Evolutionary conservation across 345 rosid species (phyloP), one percentile per base, ranked within the genome.

Genomic region (Salix exigua): DNA sequence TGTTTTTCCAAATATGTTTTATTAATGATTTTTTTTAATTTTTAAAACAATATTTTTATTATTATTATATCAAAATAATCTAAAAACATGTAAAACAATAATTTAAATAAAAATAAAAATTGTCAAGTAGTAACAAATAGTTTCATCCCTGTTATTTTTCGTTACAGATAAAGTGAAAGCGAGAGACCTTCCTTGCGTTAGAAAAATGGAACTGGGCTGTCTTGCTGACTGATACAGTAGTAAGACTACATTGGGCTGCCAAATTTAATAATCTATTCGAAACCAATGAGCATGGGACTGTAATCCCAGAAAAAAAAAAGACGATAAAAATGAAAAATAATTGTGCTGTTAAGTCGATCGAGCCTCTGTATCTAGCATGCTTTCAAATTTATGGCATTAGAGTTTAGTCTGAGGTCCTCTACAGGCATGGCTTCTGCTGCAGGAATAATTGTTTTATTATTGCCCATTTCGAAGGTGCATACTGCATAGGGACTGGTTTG

Each of bases 141-240:
- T 30, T 4, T 33, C 4, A 33, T 33, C 67, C 18, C 18, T 30
- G n/a, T 30, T 64, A 8, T 33, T 14, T 9, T 23, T 64, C 10
- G 67, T 13, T 64, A 18, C 7, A 40, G 26, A 70, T 38, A 16
- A 53, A 12, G 18, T 6, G 9, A 53, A n/a, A 21, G 75, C 38
- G 66, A 25, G 50, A 6, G 38, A 68, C 64, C 42, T 23, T 25
- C 69, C 67, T 73, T 66, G 38, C 77, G 69, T 76, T 75, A 66
- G 70, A 73, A 13, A 73, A 17, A 79, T 46, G 69, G 74, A 68
- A 78, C 66, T 65, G 80, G 68, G 50, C 48, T 84, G 73, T 75
- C 82, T 58, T 51, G 46, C 6, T 31, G 11, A 40, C 28, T 31
- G 4, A 31, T 31, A 13, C 26, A 7, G 50, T 5, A 31, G 14